Evolutionary conservation across 2,329 filamentous ascomycete species (phyloP), one percentile per base, ranked within the genome.

Genomic region (Coniochaeta ligniaria): DNA sequence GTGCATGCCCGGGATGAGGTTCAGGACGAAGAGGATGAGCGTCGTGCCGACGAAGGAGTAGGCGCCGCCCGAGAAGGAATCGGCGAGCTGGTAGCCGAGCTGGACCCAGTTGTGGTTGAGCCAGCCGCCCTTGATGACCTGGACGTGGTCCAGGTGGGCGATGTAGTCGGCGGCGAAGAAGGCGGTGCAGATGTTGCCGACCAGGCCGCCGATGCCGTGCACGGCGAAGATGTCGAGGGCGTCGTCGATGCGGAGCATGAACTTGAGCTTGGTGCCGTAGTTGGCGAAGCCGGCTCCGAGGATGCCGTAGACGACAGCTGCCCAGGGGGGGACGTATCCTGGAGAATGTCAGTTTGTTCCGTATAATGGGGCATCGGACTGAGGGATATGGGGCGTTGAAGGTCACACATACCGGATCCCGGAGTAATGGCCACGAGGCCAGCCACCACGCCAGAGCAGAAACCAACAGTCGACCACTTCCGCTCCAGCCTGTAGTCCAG

Each of bases 401-500:
- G 35, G 33, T 31, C 5, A 11, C n/a, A 68, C 76, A 65, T 71
- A 71, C 90, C 92, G 60, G 91, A 95, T 35, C 89, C 92, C 7
- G 92, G 92, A 9, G 92, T 96, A 65, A 96, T 96, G 61, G 88
- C 88, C 6, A 96, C 92, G 22, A 96, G 81, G 22, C 92, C 92
- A 36, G 92, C 89, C 68, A 96, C 89, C 26, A 96, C 89, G 64
- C 92, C 92, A 0, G 90, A 95, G 77, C 92, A 96, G 81, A 96
- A 96, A 2, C 92, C 92, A 28, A 96, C 92, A 1, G 91, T 94
- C 0, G 91, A 96, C 89, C 91, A 96, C 78, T 96, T 96, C 69
- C 86, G 84, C 77, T 96, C 92, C 57, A 96, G 82, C 61, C 92
- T 84, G 75, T 96, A 96, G 72, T 96, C 92, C 61, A 96, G 81